Percentiles rank a stretch among this genome's conserved stretches.
Conservation (phyloP, 2,329 filamentous ascomycete species). For the Scedosporium boydii region DNA sequence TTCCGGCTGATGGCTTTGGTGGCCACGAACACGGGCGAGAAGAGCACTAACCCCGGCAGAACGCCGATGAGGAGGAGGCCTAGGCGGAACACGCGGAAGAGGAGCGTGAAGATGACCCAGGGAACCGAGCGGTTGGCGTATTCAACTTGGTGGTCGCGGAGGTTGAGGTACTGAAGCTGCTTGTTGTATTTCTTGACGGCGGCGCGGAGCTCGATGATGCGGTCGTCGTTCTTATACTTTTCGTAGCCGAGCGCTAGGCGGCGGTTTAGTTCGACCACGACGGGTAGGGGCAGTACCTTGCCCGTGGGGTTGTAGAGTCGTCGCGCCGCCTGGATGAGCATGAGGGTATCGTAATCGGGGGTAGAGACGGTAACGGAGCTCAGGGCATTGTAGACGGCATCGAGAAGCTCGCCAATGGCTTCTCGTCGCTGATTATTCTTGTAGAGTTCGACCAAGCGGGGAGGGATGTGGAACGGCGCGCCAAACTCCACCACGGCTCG, state of each 20-base stretch:
- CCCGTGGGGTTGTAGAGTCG: slow-evolving; percentile 90
- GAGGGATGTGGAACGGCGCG: slow-evolving; percentile 73
- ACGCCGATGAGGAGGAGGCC: slow-evolving; percentile 68
- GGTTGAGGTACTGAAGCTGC: slow-evolving; percentile 72
- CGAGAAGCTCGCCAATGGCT: slow-evolving; percentile 75
- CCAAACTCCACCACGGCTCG: slow-evolving; percentile 94
- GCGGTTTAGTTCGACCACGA: slow-evolving; percentile 89
- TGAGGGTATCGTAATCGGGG: slow-evolving; percentile 91
- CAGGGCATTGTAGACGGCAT: slow-evolving; percentile 77
- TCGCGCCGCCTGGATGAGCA: slow-evolving; percentile 91
- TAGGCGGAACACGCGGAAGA: slow-evolving; percentile 75
- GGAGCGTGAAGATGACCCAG: slow-evolving; percentile 64
- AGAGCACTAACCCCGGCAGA: slow-evolving; percentile 76
- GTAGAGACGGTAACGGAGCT: slow-evolving; percentile 84
- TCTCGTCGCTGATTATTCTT: slow-evolving; percentile 74
- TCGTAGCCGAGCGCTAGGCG: slow-evolving; percentile 86
- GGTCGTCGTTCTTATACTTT: slow-evolving; percentile 81
- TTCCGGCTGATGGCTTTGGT: slow-evolving; percentile 73
- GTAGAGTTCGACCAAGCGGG: slow-evolving; percentile 77
- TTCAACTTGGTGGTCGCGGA: slow-evolving; percentile 89
- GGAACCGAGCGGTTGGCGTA: slow-evolving; percentile 77
- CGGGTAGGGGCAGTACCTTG: slow-evolving; percentile 84
- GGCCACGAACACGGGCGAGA: slow-evolving; percentile 78
- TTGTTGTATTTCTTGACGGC: slow-evolving; percentile 80
- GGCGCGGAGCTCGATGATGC: slow-evolving; percentile 66